These are phyloP conservation scores for Carex sylvatica DNA, from an alignment of 202 grass and related monocot species.

Conservation along the genomic window DNA sequence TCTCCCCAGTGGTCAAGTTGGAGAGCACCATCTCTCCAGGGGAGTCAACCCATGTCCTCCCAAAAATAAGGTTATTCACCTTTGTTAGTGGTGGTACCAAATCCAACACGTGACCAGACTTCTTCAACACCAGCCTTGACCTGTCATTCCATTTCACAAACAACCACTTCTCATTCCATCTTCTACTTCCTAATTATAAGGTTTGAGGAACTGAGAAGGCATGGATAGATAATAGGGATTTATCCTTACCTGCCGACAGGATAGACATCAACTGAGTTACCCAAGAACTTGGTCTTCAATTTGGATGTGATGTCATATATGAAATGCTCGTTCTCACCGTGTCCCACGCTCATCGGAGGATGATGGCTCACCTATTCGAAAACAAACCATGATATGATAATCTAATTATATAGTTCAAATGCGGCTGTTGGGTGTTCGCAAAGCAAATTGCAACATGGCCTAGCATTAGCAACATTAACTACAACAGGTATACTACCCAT, in stretches of 20 bases:
- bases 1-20: conserved; percentile 85
- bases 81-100: conserved; percentile 79
- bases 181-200: background rate
- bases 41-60: conserved; percentile 88
- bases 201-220: background rate
- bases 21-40: conserved; percentile 82
- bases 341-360: conserved; percentile 88
- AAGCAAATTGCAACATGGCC: background rate
- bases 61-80: conserved; percentile 95
- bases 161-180: background rate
- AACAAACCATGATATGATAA: conserved; percentile 21
- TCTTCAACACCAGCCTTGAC: conserved; percentile 87
- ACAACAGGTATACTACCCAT: background rate
- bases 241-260: conserved; percentile 77
- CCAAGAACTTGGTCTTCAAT: conserved; percentile 95
- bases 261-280: conserved; percentile 89
- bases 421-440: background rate
- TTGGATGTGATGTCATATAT: conserved; percentile 95
- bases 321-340: conserved; percentile 95
- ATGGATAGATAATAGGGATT: background rate
- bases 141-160: conserved; percentile 27
- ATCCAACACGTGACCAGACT: conserved; percentile 65
- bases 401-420: background rate
- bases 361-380: conserved; percentile 84
- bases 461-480: background rate